These are phyloP conservation scores for Diddensiella caesifluorescens DNA, from an alignment of 805 yeast species.

Conservation along the genomic window DNA sequence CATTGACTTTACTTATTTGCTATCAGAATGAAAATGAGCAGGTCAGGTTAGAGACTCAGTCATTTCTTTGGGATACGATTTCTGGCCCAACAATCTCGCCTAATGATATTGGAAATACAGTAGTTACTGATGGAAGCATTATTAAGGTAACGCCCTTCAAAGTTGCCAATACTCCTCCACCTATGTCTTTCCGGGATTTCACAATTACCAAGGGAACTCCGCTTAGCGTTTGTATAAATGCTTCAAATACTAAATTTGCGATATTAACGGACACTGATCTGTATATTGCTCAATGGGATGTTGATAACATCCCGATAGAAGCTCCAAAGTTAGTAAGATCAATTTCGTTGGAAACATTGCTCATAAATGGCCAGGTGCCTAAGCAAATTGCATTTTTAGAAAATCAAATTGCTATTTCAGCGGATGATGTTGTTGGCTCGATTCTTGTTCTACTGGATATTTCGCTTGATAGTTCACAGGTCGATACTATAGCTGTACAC, in stretches of 20 bases:
- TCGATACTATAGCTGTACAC: conserved; percentile 20
- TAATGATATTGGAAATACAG: conserved; percentile 67
- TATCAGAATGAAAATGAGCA: conserved; percentile 33
- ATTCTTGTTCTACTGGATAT: conserved; percentile 1
- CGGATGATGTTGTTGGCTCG: conserved; percentile 23
- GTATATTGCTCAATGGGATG: conserved; percentile 40
- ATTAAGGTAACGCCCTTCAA: conserved; percentile 76
- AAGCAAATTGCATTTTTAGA: conserved; percentile 62
- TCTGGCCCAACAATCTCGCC: conserved; percentile 69
- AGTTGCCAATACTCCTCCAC: conserved; percentile 91
- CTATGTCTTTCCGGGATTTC: conserved; percentile 69
- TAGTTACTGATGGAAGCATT: conserved; percentile 73
- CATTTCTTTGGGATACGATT: conserved; percentile 56
- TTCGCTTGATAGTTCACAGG: background rate
- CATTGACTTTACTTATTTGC: conserved; percentile 58
- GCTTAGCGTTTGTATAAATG: conserved; percentile 58
- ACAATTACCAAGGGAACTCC: conserved; percentile 48
- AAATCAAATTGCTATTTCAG: conserved; percentile 49
- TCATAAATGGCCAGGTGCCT: conserved; percentile 13
- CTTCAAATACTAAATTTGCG: conserved; percentile 54
- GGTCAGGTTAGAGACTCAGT: conserved; percentile 50
- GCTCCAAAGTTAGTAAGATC: conserved; percentile 15
- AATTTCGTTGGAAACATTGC: conserved; percentile 9
- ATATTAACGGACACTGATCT: conserved; percentile 46
- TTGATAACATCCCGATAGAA: conserved; percentile 5